phyloP scores from a whole-genome alignment of 148 eudicot species.

The Rhododendron henanense region DNA sequence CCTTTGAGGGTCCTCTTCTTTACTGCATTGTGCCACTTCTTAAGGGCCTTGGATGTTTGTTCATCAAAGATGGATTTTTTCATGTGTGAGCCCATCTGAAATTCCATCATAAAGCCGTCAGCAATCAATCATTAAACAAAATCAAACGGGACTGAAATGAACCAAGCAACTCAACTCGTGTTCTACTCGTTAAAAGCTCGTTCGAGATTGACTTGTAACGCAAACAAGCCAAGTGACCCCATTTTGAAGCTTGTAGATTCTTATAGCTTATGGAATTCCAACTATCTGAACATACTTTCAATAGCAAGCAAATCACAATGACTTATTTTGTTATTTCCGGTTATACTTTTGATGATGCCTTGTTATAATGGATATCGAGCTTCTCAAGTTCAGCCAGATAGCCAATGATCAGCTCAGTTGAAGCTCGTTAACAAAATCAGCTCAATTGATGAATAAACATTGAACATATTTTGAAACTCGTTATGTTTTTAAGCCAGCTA shows the following conservation, averaged over 20 bases:
- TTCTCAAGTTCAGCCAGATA: neutral
- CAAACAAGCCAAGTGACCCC: neutral
- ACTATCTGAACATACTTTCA: neutral
- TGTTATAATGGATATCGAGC: neutral
- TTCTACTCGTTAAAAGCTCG: neutral
- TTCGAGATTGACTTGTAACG: neutral
- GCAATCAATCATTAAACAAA: neutral
- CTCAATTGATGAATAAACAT: neutral
- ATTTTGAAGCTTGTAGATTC: neutral
- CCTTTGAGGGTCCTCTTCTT: slow-evolving; percentile 49
- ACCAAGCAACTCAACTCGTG: neutral
- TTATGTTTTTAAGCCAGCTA: neutral
- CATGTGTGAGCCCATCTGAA: slow-evolving; percentile 92
- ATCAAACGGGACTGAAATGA: neutral
- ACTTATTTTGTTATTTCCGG: neutral
- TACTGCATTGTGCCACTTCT: slow-evolving; percentile 68
- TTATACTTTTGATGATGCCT: neutral
- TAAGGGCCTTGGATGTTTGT: slow-evolving; percentile 77
- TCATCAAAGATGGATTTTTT: slow-evolving; percentile 82
- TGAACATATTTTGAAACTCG: neutral
- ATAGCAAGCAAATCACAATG: neutral
- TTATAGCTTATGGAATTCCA: neutral
- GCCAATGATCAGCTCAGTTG: neutral
- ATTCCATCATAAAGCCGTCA: slow-evolving; percentile 5
- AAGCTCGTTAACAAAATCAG: neutral